These are phyloP conservation scores for Erodium texanum DNA, from an alignment of 441 rosid species.

Conservation along the genomic window DNA sequence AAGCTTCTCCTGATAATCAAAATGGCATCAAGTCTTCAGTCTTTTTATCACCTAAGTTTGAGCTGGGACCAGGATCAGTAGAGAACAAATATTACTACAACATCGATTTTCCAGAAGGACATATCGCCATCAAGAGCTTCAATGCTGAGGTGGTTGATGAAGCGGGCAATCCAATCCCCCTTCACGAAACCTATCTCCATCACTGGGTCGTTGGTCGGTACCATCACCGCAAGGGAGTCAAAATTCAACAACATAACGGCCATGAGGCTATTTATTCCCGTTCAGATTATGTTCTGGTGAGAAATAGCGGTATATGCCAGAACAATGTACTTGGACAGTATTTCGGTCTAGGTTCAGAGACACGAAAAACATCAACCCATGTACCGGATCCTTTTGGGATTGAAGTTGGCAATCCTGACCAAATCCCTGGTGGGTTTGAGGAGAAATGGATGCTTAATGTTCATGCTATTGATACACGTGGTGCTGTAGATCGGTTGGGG, in stretches of 20 bases:
- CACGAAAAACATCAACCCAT: constrained; percentile 49
- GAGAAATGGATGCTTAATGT: constrained; percentile 69
- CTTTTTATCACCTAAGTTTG: constrained; percentile 58
- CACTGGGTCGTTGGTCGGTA: constrained; percentile 60
- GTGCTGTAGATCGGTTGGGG: constrained; percentile 58
- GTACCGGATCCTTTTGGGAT: constrained; percentile 80
- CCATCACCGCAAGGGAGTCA: constrained; percentile 25
- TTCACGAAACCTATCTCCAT: constrained; percentile 82
- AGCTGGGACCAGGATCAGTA: constrained; percentile 69
- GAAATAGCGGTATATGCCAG: constrained; percentile 66
- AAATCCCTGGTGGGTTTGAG: constrained; percentile 54
- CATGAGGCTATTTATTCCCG: constrained; percentile 2
- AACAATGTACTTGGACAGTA: constrained; percentile 30
- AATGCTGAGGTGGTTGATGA: constrained; percentile 66
- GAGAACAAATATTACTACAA: constrained; percentile 37
- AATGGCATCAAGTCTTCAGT: constrained; percentile 37
- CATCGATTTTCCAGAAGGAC: constrained; percentile 75
- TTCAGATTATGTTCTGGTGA: constrained; percentile 22
- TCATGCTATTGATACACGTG: constrained; percentile 82
- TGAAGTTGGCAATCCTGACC: constrained; percentile 60
- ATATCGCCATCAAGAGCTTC: constrained; percentile 60
- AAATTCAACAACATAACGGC: constrained; percentile 11
- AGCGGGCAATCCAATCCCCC: constrained; percentile 56
- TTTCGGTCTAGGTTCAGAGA: constrained; percentile 83
- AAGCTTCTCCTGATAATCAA: constrained; percentile 20